phyloP scores from a whole-genome alignment of 495 filamentous ascomycete genomes.

The Schizothecium vesticola region DNA sequence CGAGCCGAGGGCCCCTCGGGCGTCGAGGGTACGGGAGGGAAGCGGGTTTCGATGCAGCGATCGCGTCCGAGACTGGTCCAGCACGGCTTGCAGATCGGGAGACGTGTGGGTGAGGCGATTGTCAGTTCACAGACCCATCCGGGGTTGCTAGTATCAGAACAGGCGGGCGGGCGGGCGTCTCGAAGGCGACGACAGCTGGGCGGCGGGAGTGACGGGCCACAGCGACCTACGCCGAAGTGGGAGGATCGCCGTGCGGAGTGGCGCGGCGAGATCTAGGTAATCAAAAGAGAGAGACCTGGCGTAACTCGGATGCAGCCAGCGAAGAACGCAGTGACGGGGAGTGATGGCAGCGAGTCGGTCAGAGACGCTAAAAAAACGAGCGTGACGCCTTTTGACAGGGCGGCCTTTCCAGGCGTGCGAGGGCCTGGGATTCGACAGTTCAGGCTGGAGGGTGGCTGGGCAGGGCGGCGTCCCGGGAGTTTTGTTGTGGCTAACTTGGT shows the following conservation, averaged over 20 bases:
- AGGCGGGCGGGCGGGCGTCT: slow-evolving; percentile 18
- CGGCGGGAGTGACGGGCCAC: slow-evolving; percentile 3
- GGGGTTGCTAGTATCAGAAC: slow-evolving; percentile 13
- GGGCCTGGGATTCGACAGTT: slow-evolving; percentile 16
- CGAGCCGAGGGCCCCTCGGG: background rate
- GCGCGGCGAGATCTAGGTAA: slow-evolving; percentile 18
- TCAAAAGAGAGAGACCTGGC: slow-evolving; percentile 4
- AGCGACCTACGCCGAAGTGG: slow-evolving; percentile 11
- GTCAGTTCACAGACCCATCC: slow-evolving; percentile 24
- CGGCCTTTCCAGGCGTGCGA: slow-evolving; percentile 16
- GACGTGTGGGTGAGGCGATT: slow-evolving; percentile 19
- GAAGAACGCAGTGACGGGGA: slow-evolving; percentile 4
- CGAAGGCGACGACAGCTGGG: slow-evolving; percentile 7
- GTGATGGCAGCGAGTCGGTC: slow-evolving; percentile 8
- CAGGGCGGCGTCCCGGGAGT: slow-evolving; percentile 15
- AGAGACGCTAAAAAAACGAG: slow-evolving; percentile 15
- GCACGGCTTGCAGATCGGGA: slow-evolving; percentile 25
- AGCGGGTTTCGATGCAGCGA: slow-evolving; percentile 9
- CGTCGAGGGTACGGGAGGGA: slow-evolving; percentile 9
- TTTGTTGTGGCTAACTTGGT: slow-evolving; percentile 12
- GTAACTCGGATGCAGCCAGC: slow-evolving; percentile 14
- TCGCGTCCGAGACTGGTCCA: slow-evolving; percentile 14
- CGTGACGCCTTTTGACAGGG: slow-evolving; percentile 18
- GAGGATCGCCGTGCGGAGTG: slow-evolving; percentile 20
- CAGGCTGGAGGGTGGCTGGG: slow-evolving; percentile 21